Evolutionary conservation across 257 asterid species (phyloP).

Genomic region (Nicotiana sylvestris): DNA sequence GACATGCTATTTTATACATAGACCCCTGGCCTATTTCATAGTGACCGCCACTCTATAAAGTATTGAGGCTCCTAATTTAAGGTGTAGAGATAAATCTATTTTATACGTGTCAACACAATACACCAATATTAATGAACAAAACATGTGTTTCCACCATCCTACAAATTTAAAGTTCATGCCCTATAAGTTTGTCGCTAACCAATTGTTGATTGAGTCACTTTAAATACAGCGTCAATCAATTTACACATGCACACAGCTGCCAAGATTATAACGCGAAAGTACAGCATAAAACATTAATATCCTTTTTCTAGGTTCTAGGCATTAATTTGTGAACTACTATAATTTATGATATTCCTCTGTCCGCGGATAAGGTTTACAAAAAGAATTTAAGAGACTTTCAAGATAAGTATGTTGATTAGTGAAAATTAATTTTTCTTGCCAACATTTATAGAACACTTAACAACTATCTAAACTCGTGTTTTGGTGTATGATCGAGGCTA

Average conservation of each 20-base stretch:
- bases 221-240: neutral
- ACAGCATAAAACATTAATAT: neutral
- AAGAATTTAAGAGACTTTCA: too few relatives aligned
- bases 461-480: too few relatives aligned
- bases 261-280: too few relatives aligned
- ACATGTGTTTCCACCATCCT: neutral
- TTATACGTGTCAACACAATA: neutral
- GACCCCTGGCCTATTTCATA: too few relatives aligned
- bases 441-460: too few relatives aligned
- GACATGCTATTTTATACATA: too few relatives aligned
- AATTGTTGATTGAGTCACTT: neutral
- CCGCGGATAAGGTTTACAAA: too few relatives aligned
- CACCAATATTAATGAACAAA: neutral
- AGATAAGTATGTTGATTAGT: too few relatives aligned
- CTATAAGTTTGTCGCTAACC: neutral
- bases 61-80: neutral
- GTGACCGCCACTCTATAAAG: neutral
- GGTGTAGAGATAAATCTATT: neutral
- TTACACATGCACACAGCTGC: neutral
- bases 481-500: too few relatives aligned
- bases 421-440: too few relatives aligned
- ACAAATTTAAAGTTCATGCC: neutral
- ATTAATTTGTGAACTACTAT: neutral
- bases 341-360: too few relatives aligned
- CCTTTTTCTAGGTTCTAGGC: neutral